Evolutionary conservation across 345 rosid genomes (phyloP), one percentile per base, ranked within the genome.

Genomic region (Dovyalis caffra): DNA sequence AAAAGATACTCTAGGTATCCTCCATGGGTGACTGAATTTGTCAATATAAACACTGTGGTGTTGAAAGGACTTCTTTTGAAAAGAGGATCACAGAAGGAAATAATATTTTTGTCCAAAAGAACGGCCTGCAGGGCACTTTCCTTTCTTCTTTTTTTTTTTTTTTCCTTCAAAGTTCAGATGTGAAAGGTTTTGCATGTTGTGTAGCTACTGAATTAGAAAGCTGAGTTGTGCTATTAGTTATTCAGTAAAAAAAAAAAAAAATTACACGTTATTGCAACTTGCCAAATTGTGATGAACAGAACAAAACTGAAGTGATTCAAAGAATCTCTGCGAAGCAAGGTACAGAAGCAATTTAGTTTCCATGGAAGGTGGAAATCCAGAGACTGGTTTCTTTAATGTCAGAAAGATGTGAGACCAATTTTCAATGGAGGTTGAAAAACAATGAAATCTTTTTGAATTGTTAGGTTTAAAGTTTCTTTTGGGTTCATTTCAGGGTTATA

Each of bases 351-450:
- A 25, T 6, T 6, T 57, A 8, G 45, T 31, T 33, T 29, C 32
- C 61, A 60, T 26, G 34, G 66, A 76, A 66, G 40, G 16, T 57
- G 63, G 74, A 66, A 64, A 32, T 45, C 61, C 63, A 68, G 43
- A 21, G 57, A n/a, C 34, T 65, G 69, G 68, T 69, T 51, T 68
- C 73, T 74, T 64, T 47, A 56, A 14, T 82, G 74, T 60, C 81
- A 79, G 72, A 70, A 26, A 32, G 57, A 58, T 32, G 28, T 8
- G 68, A 33, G 74, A 66, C 69, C 70, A 71, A 62, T 29, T 68
- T 72, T 80, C 76, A 23, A 67, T 29, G 78, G 70, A 40, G 76
- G 66, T 65, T 73, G 82, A 78, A 66, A 80, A 82, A 74, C n/a
- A 64, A 18, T 43, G 60, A 51, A 21, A 31, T 20, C 62, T 28